Base-by-base conservation (phyloP, 768 basidiomycete species). In the Paxillus rubicundulus region DNA sequence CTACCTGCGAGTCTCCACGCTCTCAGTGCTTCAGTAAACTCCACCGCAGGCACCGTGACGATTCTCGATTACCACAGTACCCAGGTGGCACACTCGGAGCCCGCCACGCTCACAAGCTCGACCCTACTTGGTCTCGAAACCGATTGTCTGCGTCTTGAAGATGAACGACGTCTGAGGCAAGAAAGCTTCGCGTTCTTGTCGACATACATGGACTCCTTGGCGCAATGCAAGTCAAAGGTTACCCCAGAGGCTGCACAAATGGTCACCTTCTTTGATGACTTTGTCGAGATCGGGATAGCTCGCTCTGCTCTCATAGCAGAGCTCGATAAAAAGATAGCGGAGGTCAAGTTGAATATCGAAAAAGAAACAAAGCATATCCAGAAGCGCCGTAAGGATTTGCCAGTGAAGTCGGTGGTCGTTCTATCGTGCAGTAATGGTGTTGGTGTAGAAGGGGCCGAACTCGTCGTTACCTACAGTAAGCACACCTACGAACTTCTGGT, bases 191-290 rank as follows among this genome's bases (percentile, higher is more conserved):
- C 46, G 9, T 66, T 66, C 39, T 52, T 66, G 21, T 61, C 64
- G 5, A 66, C 63, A 2, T 63, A 61, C 24, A 66, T 64, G 58
- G 55, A 66, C 38, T 65, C 64, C 17, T 58, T 64, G 17, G 63
- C 64, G 7, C 52, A 63, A 38, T 63, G 56, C 53, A 58, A 63
- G n/a, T 47, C 39, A 20, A 30, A 53, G 0, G 5, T 1, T 3
- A 49, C 55, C 13, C 36, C 42, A 0, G 58, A 58, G 17, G 57
- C 61, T n/a, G 49, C 58, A 17, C 61, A 54, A 24, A 57, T 64
- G 39, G 50, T 57, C 4, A 30, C 53, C 2, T 58, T 61, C 44
- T 63, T 64, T 36, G 61, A 66, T 34, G 52, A 61, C 2, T 64
- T 64, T 20, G 46, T 64, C 17, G 64, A 60, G 2, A 53, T 65